Conservation (phyloP, 306 rosid species). For the Begonia masoniana region DNA sequence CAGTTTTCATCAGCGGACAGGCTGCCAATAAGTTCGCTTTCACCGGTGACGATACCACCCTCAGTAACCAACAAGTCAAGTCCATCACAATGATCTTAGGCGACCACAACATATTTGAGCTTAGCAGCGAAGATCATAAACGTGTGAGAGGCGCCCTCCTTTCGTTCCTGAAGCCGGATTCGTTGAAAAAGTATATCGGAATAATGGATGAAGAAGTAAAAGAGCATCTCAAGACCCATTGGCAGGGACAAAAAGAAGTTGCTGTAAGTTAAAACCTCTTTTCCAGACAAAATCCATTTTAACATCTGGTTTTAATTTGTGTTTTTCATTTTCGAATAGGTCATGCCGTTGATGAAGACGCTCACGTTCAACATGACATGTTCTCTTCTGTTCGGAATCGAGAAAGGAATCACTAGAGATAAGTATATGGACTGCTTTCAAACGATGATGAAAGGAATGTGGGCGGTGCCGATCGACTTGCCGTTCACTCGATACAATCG, state of each 20-base stretch:
- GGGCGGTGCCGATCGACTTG: slow-evolving; percentile 55
- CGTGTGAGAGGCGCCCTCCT: slow-evolving; percentile 49
- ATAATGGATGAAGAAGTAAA: slow-evolving; percentile 52
- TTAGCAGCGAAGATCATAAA: slow-evolving; percentile 47
- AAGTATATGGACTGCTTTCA: slow-evolving; percentile 23
- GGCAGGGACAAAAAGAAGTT: slow-evolving; percentile 50
- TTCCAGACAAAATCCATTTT: neutral
- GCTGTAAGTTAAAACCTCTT: slow-evolving; percentile 18
- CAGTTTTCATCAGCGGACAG: slow-evolving; percentile 51
- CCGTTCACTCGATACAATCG: slow-evolving; percentile 60
- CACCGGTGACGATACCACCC: slow-evolving; percentile 3
- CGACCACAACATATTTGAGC: slow-evolving; percentile 34
- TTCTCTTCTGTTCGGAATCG: slow-evolving; percentile 53
- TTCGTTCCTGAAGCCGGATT: slow-evolving; percentile 64
- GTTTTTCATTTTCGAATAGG: slow-evolving; percentile 20
- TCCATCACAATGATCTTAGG: slow-evolving; percentile 40
- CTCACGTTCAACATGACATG: slow-evolving; percentile 68
- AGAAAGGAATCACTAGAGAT: slow-evolving; percentile 42
- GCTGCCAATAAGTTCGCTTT: slow-evolving; percentile 63
- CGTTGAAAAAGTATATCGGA: slow-evolving; percentile 45
- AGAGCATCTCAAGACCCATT: slow-evolving; percentile 45
- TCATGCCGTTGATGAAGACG: slow-evolving; percentile 54
- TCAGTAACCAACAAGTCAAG: slow-evolving; percentile 31
- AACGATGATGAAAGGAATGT: slow-evolving; percentile 37
- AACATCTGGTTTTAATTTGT: too few species aligned